A percentile compares a stretch with the other conserved stretches of the same genome.
Conservation (phyloP, 306 rosid species). For the Sicyos baderoa region DNA sequence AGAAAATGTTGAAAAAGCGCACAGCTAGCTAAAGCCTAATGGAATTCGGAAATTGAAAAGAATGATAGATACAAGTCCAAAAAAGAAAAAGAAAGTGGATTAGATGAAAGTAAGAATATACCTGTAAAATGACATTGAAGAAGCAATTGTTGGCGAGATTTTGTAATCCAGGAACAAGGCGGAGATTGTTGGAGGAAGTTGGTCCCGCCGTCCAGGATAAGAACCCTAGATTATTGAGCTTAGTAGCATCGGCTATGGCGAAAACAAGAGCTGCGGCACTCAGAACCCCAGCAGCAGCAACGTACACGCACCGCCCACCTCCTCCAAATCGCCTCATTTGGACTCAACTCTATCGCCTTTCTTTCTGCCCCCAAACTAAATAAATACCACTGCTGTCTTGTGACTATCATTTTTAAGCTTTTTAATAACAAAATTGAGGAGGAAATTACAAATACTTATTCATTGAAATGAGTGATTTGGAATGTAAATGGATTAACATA, state of each 20-base stretch:
- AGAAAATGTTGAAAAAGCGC: slow-evolving; percentile 55
- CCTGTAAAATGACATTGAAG: slow-evolving; percentile 84
- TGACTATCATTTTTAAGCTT: too few relatives aligned
- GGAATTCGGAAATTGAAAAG: too few relatives aligned
- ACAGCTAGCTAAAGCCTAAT: slow-evolving; percentile 82
- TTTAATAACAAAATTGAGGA: too few relatives aligned
- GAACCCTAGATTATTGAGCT: slow-evolving; percentile 25
- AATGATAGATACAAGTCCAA: too few relatives aligned
- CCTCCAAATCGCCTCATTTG: background rate
- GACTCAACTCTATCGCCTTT: background rate
- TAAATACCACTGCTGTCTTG: too few relatives aligned
- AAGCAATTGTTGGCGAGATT: slow-evolving; percentile 78
- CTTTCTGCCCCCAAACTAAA: background rate
- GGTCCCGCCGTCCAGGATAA: slow-evolving; percentile 29
- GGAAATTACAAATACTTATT: too few relatives aligned
- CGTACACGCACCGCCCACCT: slow-evolving; percentile 28
- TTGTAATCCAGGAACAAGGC: slow-evolving; percentile 60
- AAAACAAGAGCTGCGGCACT: slow-evolving; percentile 40
- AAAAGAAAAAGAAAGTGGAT: too few relatives aligned
- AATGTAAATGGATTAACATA: too few relatives aligned
- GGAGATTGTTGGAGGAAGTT: slow-evolving; percentile 21
- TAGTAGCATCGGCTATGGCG: slow-evolving; percentile 34
- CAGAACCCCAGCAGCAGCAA: slow-evolving; percentile 28
- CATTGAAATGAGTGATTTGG: too few relatives aligned
- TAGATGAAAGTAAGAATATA: too few relatives aligned